Base-by-base conservation (phyloP, 2,329 filamentous ascomycete species). In the Colletotrichum magnum region DNA sequence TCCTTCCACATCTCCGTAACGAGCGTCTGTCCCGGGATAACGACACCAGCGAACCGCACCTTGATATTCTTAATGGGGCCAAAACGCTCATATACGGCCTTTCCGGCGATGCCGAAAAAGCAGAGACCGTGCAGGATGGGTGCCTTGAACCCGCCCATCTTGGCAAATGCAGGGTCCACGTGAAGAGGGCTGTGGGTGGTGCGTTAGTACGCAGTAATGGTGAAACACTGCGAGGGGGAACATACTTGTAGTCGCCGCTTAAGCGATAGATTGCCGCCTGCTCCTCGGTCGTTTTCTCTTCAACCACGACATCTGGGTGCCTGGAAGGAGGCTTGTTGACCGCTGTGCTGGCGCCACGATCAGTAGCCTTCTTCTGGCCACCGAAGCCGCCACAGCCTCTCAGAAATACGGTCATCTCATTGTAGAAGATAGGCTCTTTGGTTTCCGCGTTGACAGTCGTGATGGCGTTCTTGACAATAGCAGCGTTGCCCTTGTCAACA, bases 101-200 rank as follows among this genome's bases (percentile, higher is more conserved):
- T 98, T 73, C 92, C 94, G 16, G 93, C 92, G 73, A 98, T 90
- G 74, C 96, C 96, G 77, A 99, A 95, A 79, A 91, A 96, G 88
- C 94, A 97, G 45, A 99, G 89, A n/a, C 96, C 96, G 85, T 99
- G 96, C 62, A 99, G 86, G 79, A 99, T 99, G 13, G 96, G 96
- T 32, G 86, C 89, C 83, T 96, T 93, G 90, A 99, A 99, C 69
- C 96, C 96, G 69, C 95, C 96, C 75, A 97, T 91, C 85, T 96
- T 96, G 83, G 94, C 94, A 82, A 99, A 98, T 58, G 90, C 88
- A 1, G 96, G 96, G 81, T 99, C 96, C 71, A 99, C 92, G 84
- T 99, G 96, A 2, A 99, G 90, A 15, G 96, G 96, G 86, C 85
- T 87, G 51, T 3, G 51, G 26, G 26, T 43, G 26, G 24, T 16